Evolutionary conservation across 257 asterid species (phyloP), one percentile per base, ranked within the genome.

Genomic region (Solanum arcanum): DNA sequence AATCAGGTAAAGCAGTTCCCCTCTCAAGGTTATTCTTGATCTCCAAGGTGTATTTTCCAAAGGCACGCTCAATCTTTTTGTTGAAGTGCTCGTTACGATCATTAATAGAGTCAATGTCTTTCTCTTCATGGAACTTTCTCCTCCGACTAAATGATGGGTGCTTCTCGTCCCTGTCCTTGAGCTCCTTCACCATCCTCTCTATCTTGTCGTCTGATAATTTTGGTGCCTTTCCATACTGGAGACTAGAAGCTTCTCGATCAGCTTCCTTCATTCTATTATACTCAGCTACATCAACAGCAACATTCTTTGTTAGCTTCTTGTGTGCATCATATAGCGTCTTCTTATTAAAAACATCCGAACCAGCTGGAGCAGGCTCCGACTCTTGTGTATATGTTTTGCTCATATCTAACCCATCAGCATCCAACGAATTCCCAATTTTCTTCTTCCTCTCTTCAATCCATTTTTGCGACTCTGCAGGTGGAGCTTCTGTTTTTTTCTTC

Each of bases 391-490:
- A 96, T 46, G 98, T 92, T 90, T 95, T 93, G 89, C 92, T 93
- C 98, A 97, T 96, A 87, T 96, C 98, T 86, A 97, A 88, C 41
- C 99, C 99, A 91, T 97, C 95, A 74, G 99, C 94, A 86, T 96
- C 99, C 14, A 96, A 90, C 88, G 95, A 94, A 89, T 91, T 95
- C 12, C 99, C 98, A 31, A 96, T 95, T 91, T 93, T 97, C 93
- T 95, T 96, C 92, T 93, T 97, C 93, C 98, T 95, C 87, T 97
- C 97, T 91, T 97, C 98, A 3, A 96, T 93, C 99, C 99, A 97
- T 77, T 97, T 95, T 90, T 95, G 95, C 91, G 23, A 56, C 89
- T 97, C 99, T 33, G 88, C 60, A 15, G 60, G 89, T 12, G 96
- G 95, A 86, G 91, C 87, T 85, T 97, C 98, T 87, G 83, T 64